Evolutionary conservation across 2,329 filamentous ascomycete species (phyloP).

Genomic region (Sporothrix inflata): DNA sequence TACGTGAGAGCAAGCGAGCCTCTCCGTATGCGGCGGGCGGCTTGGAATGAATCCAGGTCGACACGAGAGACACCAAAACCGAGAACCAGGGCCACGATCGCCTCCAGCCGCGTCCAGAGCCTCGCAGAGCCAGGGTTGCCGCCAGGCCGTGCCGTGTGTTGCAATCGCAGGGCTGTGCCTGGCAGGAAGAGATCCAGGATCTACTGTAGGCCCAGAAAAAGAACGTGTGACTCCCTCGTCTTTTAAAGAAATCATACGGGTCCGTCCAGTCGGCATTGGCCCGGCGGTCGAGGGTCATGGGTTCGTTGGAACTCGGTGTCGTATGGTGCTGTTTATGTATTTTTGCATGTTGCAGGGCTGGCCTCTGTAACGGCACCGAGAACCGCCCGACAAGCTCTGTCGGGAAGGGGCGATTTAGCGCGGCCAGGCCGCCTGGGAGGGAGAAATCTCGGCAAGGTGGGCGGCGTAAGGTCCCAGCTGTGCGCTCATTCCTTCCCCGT

Average conservation of each 20-base stretch:
- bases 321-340: not conserved
- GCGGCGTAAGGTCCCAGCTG: not conserved
- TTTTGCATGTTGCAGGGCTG: not conserved
- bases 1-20: not conserved
- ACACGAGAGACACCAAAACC: not conserved
- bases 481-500: not conserved
- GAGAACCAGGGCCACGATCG: slow-evolving; percentile 11
- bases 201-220: not conserved
- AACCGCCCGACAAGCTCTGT: slow-evolving; percentile 14
- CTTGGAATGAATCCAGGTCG: not conserved
- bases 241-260: too few relatives aligned
- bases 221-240: not conserved
- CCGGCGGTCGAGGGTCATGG: not conserved
- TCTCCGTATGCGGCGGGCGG: slow-evolving; percentile 3
- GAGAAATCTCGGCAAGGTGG: slow-evolving; percentile 22
- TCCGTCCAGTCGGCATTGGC: not conserved
- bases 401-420: not conserved
- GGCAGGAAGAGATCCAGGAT: not conserved
- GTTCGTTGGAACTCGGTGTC: not conserved
- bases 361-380: slow-evolving; percentile 12
- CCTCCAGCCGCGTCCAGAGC: not conserved
- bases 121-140: not conserved
- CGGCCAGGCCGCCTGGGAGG: not conserved
- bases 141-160: not conserved
- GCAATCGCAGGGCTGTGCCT: not conserved